Evolutionary conservation across 176 grass and related monocot genomes (phyloP), one percentile per base, ranked within the genome.

Genomic region (Cenchrus purpureus): DNA sequence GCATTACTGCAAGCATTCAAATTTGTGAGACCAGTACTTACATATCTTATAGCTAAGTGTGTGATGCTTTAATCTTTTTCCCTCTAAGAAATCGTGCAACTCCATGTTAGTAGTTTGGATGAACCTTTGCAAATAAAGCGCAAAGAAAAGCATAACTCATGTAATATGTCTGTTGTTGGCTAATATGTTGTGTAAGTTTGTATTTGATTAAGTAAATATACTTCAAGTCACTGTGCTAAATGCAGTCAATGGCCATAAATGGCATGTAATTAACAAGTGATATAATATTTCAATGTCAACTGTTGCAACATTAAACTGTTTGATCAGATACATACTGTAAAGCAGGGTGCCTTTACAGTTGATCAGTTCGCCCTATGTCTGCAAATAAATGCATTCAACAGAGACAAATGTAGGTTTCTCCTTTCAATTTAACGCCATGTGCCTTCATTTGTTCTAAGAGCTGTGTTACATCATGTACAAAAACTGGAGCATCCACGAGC

Each of bases 361-460:
- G 91, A 86, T 98, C 93, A 12, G 84, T 92, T 42, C 84, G 86
- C 55, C 93, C 97, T 31, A 85, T 92, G 79, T 91, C 79, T 57
- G 97, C 93, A n/a, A n/a, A n/a, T n/a, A 82, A 95, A 81, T 76
- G 97, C 88, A 91, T 95, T 98, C 52, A 98, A 83, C 72, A 98
- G 88, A 98, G 88, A 84, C 97, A 95, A 82, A 95, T 89, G 78
- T 98, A 98, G 19, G 93, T 98, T 89, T 98, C 97, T 81, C 86
- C 91, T 90, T 95, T 95, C 69, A 93, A 87, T 80, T 98, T 98
- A 76, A 95, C 88, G 1, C 86, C 90, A 71, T 95, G 90, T 57
- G 84, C 77, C 76, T 95, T 98, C 97, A 98, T 98, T 90, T 98
- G 93, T 88, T 94, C 93, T 84, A 98, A 87, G 89, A 98, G 93